These are phyloP conservation scores for Polyporus tsugae DNA, from an alignment of 1,284 basidiomycete genomes.

Conservation along the genomic window DNA sequence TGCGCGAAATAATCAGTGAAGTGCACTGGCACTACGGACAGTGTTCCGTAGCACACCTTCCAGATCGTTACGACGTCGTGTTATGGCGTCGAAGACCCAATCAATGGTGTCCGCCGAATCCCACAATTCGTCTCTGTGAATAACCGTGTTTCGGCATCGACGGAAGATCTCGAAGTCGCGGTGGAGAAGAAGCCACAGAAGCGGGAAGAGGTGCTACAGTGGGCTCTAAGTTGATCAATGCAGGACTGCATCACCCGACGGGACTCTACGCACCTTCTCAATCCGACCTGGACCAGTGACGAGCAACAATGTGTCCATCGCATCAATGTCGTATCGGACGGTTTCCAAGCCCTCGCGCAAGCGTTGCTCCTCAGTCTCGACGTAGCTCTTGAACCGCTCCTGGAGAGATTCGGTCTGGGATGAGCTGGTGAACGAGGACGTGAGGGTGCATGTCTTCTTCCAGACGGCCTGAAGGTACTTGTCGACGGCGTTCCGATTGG, in stretches of 20 bases:
- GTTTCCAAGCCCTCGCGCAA: conserved; percentile 27
- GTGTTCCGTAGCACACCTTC: conserved; percentile 5
- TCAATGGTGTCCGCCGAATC: conserved; percentile 32
- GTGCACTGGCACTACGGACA: not conserved
- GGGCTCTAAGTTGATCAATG: not conserved
- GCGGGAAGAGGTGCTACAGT: conserved; percentile 42
- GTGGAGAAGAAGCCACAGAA: conserved; percentile 30
- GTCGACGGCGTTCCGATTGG: conserved; percentile 31
- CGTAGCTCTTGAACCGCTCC: conserved; percentile 28
- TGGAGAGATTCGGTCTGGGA: conserved; percentile 16
- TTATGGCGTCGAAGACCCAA: conserved; percentile 25
- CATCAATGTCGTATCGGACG: conserved; percentile 33
- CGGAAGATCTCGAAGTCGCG: conserved; percentile 29
- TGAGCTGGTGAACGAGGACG: conserved; percentile 20
- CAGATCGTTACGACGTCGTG: conserved; percentile 19
- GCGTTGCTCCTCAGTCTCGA: conserved; percentile 30
- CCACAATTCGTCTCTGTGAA: conserved; percentile 35
- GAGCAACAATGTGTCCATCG: conserved; percentile 31
- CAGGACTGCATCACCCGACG: not conserved
- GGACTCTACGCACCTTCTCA: conserved; percentile 27
- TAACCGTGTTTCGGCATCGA: conserved; percentile 17
- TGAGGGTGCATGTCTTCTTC: conserved; percentile 19
- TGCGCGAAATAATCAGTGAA: not conserved
- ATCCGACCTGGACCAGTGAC: conserved; percentile 31
- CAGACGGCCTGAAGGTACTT: conserved; percentile 29